Percentiles rank a stretch among this genome's conserved stretches.
Conservation (phyloP, 495 filamentous ascomycete genomes). For the Podospora conica region DNA sequence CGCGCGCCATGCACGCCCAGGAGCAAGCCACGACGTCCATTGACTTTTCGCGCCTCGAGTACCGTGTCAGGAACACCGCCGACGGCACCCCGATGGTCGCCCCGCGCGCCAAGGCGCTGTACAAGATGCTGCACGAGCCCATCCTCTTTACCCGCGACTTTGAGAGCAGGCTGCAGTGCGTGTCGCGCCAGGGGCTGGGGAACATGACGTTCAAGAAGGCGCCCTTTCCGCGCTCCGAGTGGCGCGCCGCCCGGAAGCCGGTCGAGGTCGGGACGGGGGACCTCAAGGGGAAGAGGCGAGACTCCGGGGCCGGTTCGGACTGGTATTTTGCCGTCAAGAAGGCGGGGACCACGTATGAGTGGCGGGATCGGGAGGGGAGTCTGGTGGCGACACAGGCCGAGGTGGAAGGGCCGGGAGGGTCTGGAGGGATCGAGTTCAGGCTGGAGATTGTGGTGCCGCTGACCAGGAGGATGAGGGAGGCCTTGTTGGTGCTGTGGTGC, state of each 20-base stretch:
- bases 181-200: constrained; percentile 18
- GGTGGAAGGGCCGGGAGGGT: constrained; percentile 4
- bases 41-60: constrained; percentile 26
- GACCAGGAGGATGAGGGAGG: constrained; percentile 23
- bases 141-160: constrained; percentile 13
- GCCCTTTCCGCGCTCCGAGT: constrained; percentile 22
- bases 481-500: constrained; percentile 31
- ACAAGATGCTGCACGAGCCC: constrained; percentile 23
- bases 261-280: constrained; percentile 20
- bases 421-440: constrained; percentile 3
- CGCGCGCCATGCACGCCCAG: constrained; percentile 22
- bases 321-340: constrained; percentile 20
- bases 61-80: constrained; percentile 18
- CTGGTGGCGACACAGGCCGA: constrained; percentile 26
- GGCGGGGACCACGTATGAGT: constrained; percentile 20
- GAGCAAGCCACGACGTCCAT: constrained; percentile 12
- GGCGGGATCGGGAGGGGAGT: constrained; percentile 19
- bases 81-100: constrained; percentile 18
- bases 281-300: constrained; percentile 14
- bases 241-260: constrained; percentile 15
- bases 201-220: constrained; percentile 18
- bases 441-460: constrained; percentile 24
- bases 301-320: constrained; percentile 11
- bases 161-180: constrained; percentile 16
- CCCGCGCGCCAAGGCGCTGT: constrained; percentile 21